Base-by-base conservation (phyloP, 2,329 filamentous ascomycete genomes). In the Emmonsiellopsis sp. region DNA sequence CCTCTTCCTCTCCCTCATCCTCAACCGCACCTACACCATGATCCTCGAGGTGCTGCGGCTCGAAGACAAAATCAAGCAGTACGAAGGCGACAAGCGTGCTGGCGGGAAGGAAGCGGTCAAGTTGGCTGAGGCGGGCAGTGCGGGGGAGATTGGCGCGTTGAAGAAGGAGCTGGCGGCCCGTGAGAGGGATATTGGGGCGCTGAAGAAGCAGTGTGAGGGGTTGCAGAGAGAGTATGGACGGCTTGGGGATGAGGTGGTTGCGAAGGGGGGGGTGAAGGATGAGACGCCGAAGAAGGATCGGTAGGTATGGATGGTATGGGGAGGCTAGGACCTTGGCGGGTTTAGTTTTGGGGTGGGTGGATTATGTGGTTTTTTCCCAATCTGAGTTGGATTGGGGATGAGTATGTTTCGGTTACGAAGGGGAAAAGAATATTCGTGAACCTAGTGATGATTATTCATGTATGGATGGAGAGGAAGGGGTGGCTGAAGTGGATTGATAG, bases 21-120 rank as follows among this genome's bases (percentile, higher is more conserved):
- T 76, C 70, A 97, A 98, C 84, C 92, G 93, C 68, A 98, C 93
- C 68, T 98, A 97, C 78, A 87, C 86, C 67, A 92, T 97, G 88
- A 95, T 96, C 67, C 81, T 95, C 61, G 91, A 96, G 64, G 83
- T 87, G 50, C 87, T 96, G 67, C 83, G 89, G 58, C 86, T 98
- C 52, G 92, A 98, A 78, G 89, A 95, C 74, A 88, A 89, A 76
- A 76, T 96, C 69, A 91, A 89, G 80, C 76, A 81, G 59, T 85
- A 88, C 70, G 89, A 94, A 78, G 85, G 85, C 48, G 77, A 82
- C 66, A 71, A 78, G 55, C 73, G 70, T 62, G 76, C 75, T 47
- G 78, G 79, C 61, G 77, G 77, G 63, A 88, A 89, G 77, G 79
- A 88, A 66, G 79, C 81, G 57, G 81, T 82, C 63, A 87, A 88